These are phyloP conservation scores for Penicillium silybi DNA, from an alignment of 495 filamentous ascomycete genomes.

Conservation along the genomic window DNA sequence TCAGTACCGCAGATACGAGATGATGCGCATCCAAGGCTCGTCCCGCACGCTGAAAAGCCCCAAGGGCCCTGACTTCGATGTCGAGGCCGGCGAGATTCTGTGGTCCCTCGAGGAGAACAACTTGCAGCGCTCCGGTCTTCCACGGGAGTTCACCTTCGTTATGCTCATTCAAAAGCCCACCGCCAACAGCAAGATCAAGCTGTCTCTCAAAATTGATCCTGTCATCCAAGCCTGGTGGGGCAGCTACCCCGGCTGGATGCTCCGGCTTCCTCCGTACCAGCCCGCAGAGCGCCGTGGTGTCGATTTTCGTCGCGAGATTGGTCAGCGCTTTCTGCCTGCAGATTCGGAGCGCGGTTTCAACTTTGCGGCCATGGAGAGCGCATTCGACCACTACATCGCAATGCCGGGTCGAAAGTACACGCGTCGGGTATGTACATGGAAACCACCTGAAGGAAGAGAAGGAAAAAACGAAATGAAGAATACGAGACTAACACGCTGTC, in stretches of 20 bases:
- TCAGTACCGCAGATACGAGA: slow-evolving; percentile 45
- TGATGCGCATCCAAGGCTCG: slow-evolving; percentile 54
- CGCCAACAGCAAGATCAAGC: slow-evolving; percentile 23
- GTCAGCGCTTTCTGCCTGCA: slow-evolving; percentile 37
- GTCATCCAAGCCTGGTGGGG: slow-evolving; percentile 33
- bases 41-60: slow-evolving; percentile 37
- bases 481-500: background rate
- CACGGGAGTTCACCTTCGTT: slow-evolving; percentile 54
- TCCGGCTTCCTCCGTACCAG: slow-evolving; percentile 26
- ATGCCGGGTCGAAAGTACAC: slow-evolving; percentile 38
- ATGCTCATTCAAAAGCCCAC: slow-evolving; percentile 45
- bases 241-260: slow-evolving; percentile 31
- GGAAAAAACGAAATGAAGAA: background rate
- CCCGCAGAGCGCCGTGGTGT: slow-evolving; percentile 24
- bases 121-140: slow-evolving; percentile 47
- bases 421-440: slow-evolving; percentile 19
- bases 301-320: slow-evolving; percentile 33
- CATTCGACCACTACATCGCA: slow-evolving; percentile 41
- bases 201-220: slow-evolving; percentile 38
- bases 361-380: slow-evolving; percentile 34
- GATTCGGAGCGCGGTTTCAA: slow-evolving; percentile 33
- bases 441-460: background rate
- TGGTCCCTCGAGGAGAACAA: slow-evolving; percentile 53
- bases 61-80: slow-evolving; percentile 30
- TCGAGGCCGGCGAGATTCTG: slow-evolving; percentile 43